Base-by-base conservation (phyloP, 176 grass and related monocot genomes). In the Typha latifolia region DNA sequence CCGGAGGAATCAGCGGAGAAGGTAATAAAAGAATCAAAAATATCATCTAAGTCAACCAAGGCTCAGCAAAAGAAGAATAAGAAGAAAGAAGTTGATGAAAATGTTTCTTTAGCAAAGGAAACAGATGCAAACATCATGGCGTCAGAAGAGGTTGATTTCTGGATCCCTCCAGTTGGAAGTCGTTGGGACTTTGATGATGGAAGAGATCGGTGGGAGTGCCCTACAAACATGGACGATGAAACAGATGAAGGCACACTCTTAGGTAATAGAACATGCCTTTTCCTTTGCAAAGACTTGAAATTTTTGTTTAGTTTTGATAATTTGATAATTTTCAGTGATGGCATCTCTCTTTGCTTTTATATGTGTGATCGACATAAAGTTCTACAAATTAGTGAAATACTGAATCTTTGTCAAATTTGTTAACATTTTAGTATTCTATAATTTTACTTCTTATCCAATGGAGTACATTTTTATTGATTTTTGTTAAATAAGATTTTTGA, bases 131-230 rank as follows among this genome's bases (percentile, higher is more conserved):
- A 82, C 32, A 72, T 69, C 1, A 77, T 67, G 43, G 79, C 86
- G 66, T 75, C 78, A 16, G 75, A 84, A 75, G 81, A 87, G 67
- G 64, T 83, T 22, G 80, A 92, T 12, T 97, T 97, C 55, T 97
- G 88, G 93, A 72, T 62, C 32, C 93, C 93, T 78, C 76, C 81
- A 64, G 69, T 84, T 72, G 93, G 88, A 66, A 67, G 72, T 76
- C 85, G 85, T 61, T 92, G 85, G 93, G 93, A 89, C 18, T 80
- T 86, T 70, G 93, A 89, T 80, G 83, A 97, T 37, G 93, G 88
- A 48, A 87, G 74, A 61, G 68, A 84, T 72, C 50, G 83, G 57
- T 89, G 93, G 93, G 75, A 87, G 51, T 78, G 82, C 66, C 71
- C 67, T 67, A 23, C 63, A 0, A 84, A 3, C 20, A 51, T 73